Evolutionary conservation across 345 rosid genomes (phyloP).

Genomic region (Rhizophora mangle): DNA sequence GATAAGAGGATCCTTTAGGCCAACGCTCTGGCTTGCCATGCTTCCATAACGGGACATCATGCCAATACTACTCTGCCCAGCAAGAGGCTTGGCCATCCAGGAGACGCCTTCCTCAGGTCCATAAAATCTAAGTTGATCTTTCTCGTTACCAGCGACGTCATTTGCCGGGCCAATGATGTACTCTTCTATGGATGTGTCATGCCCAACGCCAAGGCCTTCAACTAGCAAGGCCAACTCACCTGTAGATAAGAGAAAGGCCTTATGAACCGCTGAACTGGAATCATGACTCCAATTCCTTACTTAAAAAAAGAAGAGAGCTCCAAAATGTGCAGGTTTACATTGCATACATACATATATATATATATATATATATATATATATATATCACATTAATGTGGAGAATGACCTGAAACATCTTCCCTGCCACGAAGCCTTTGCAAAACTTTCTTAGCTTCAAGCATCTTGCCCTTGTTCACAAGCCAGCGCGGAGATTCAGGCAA

Average conservation of each 20-base stretch:
- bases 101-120: slow-evolving; percentile 28
- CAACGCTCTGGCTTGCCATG: slow-evolving; percentile 24
- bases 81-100: slow-evolving; percentile 34
- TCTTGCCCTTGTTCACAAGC: slow-evolving; percentile 47
- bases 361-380: no score
- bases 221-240: slow-evolving; percentile 48
- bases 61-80: slow-evolving; percentile 26
- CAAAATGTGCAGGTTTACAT: not conserved
- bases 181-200: slow-evolving; percentile 35
- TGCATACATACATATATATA: not conserved
- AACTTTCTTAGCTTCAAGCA: slow-evolving; percentile 34
- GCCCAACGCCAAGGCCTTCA: slow-evolving; percentile 44
- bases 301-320: no score
- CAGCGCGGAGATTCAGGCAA: slow-evolving; percentile 50
- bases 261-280: not conserved
- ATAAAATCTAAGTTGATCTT: slow-evolving; percentile 16
- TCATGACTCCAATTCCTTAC: not conserved
- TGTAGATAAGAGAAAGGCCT: slow-evolving; percentile 9
- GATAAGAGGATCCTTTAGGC: slow-evolving; percentile 42
- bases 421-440: slow-evolving; percentile 39
- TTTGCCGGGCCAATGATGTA: slow-evolving; percentile 29
- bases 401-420: slow-evolving; percentile 42
- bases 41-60: slow-evolving; percentile 38
- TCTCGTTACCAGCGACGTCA: slow-evolving; percentile 9
- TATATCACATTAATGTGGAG: not conserved